Conservation (phyloP, 148 eudicot species). For the Polygonum maritimum region DNA sequence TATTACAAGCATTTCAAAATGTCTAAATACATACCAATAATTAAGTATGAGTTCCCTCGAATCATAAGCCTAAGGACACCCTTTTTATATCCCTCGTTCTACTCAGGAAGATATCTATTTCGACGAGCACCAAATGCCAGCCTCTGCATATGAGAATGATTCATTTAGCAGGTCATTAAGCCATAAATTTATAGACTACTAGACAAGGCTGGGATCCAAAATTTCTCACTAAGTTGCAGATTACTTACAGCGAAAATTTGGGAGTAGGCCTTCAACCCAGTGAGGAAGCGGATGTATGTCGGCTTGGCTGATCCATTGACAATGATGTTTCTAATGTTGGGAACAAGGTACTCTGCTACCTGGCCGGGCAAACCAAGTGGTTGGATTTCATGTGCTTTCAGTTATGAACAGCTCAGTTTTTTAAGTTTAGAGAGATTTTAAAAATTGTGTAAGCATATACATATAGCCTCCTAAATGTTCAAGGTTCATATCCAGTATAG, state of each 20-base stretch:
- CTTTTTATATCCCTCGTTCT: slow-evolving; percentile 14
- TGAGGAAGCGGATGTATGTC: slow-evolving; percentile 77
- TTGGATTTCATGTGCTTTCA: not conserved
- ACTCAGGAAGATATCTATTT: slow-evolving; percentile 68
- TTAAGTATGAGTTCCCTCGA: not conserved
- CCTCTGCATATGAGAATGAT: slow-evolving; percentile 34
- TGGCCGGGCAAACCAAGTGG: slow-evolving; percentile 38
- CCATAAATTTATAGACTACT: not conserved
- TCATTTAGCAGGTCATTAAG: not conserved
- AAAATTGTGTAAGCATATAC: no score
- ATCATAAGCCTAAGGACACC: not conserved
- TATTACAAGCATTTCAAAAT: not conserved
- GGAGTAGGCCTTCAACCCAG: slow-evolving; percentile 94
- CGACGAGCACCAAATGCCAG: slow-evolving; percentile 93
- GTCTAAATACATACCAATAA: not conserved
- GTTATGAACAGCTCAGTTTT: not conserved
- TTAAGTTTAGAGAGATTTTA: not conserved
- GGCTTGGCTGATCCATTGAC: slow-evolving; percentile 75
- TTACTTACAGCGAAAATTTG: slow-evolving; percentile 58
- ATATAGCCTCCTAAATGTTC: no score
- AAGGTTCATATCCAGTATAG: not conserved
- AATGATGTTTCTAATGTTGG: slow-evolving; percentile 66
- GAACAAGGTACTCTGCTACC: slow-evolving; percentile 91
- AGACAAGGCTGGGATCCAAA: not conserved
- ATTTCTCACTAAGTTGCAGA: not conserved